These are phyloP conservation scores for Nitzschia putrida DNA, from an alignment of 108 stramenopile genomes.

Conservation along the genomic window DNA sequence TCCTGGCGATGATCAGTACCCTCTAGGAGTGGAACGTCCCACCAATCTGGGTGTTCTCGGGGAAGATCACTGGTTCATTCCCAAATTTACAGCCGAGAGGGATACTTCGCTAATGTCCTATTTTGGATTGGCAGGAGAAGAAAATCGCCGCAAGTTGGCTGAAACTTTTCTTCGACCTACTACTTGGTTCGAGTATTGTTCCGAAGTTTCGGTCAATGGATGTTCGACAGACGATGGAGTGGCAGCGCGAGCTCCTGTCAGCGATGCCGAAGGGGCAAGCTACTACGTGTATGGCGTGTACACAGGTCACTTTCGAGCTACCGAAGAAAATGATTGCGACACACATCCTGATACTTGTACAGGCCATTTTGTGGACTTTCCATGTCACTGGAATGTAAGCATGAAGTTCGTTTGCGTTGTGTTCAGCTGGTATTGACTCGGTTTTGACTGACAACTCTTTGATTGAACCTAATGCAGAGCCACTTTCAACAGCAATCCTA, in stretches of 20 bases:
- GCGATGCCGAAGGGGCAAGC: constrained; percentile 14
- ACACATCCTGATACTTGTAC: constrained; percentile 21
- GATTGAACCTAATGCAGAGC: no score
- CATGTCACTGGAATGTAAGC: constrained; percentile 18
- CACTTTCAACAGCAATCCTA: constrained; percentile 5
- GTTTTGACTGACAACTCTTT: background rate
- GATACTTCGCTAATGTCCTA: constrained; percentile 38
- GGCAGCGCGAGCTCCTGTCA: constrained; percentile 7
- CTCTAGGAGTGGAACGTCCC: constrained; percentile 1
- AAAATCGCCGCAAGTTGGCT: constrained; percentile 22
- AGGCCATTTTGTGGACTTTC: constrained; percentile 23
- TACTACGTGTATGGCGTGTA: background rate
- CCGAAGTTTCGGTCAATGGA: constrained; percentile 17
- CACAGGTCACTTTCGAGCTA: constrained; percentile 39
- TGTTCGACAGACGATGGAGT: constrained; percentile 28
- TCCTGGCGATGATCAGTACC: no score
- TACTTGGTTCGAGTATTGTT: constrained; percentile 44
- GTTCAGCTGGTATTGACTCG: no score
- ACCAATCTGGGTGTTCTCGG: constrained; percentile 2
- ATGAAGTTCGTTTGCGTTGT: no score
- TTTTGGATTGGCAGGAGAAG: constrained; percentile 31
- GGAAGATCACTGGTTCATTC: constrained; percentile 36
- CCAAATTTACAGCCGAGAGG: constrained; percentile 22
- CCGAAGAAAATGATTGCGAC: constrained; percentile 42
- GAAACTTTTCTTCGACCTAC: constrained; percentile 38